A percentile compares a stretch with the other conserved stretches of the same genome.
phyloP scores from a whole-genome alignment of 2,329 filamentous ascomycete species.

The Mariannaea elegans region DNA sequence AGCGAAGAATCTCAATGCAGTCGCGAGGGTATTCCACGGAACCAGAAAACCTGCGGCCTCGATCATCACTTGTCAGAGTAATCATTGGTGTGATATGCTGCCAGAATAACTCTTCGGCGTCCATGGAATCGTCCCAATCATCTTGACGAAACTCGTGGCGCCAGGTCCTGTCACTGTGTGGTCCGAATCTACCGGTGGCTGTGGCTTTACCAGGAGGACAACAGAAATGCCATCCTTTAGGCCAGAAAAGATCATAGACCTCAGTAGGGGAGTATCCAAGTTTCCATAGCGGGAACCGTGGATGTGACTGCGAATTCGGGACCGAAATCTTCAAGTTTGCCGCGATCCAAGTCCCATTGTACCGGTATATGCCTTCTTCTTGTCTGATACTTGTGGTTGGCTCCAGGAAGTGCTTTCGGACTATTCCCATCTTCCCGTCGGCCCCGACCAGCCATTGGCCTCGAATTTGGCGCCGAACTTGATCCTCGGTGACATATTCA shows the following conservation, averaged over 20 bases:
- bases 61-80: not conserved
- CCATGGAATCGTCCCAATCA: not conserved
- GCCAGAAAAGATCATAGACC: slow-evolving; percentile 3
- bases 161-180: not conserved
- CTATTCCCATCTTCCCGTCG: slow-evolving; percentile 7
- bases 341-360: slow-evolving; percentile 6
- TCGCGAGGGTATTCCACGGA: not conserved
- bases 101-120: no score
- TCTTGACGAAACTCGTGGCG: not conserved
- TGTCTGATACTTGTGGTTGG: not conserved
- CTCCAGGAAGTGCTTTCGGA: slow-evolving; percentile 11
- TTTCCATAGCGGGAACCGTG: slow-evolving; percentile 3
- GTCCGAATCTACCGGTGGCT: not conserved
- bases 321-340: not conserved
- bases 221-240: not conserved
- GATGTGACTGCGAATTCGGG: not conserved
- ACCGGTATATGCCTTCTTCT: not conserved
- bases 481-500: no score
- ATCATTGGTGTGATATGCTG: no score
- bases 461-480: not conserved
- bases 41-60: not conserved
- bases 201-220: no score
- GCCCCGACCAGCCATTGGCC: slow-evolving; percentile 4
- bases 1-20: not conserved
- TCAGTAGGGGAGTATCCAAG: slow-evolving; percentile 3